Percentiles rank a stretch among this genome's conserved stretches.
phyloP scores from a whole-genome alignment of 2,329 filamentous ascomycete genomes.

The Hypomyces perniciosus region DNA sequence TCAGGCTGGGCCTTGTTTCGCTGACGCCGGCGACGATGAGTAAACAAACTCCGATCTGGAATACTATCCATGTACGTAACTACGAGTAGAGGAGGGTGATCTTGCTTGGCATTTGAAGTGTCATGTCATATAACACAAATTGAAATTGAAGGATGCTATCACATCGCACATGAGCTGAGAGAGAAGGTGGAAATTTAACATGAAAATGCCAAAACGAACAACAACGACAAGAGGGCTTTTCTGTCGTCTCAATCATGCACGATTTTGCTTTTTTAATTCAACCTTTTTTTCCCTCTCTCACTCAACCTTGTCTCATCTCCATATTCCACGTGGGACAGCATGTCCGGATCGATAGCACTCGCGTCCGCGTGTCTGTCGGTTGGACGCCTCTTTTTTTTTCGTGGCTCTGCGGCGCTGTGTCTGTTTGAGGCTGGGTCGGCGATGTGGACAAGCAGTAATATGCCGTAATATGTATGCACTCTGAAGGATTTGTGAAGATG shows the following conservation, averaged over 20 bases:
- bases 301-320: not conserved
- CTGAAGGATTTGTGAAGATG: too few relatives aligned
- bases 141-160: too few relatives aligned
- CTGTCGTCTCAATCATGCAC: not conserved
- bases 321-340: not conserved
- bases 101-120: not conserved
- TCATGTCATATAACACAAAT: not conserved
- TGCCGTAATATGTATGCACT: too few relatives aligned
- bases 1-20: too few relatives aligned
- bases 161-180: too few relatives aligned
- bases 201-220: not conserved
- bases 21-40: not conserved
- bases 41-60: not conserved
- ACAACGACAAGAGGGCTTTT: not conserved
- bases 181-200: not conserved
- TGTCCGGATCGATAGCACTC: not conserved
- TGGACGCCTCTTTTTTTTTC: not conserved
- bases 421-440: not conserved
- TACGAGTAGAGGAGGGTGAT: not conserved
- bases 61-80: not conserved
- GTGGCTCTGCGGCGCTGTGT: not conserved
- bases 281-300: not conserved
- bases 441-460: too few relatives aligned
- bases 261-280: conserved; percentile 1
- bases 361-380: not conserved